Base-by-base conservation (phyloP, 2,329 filamentous ascomycete species). In the Trichoderma sp. region DNA sequence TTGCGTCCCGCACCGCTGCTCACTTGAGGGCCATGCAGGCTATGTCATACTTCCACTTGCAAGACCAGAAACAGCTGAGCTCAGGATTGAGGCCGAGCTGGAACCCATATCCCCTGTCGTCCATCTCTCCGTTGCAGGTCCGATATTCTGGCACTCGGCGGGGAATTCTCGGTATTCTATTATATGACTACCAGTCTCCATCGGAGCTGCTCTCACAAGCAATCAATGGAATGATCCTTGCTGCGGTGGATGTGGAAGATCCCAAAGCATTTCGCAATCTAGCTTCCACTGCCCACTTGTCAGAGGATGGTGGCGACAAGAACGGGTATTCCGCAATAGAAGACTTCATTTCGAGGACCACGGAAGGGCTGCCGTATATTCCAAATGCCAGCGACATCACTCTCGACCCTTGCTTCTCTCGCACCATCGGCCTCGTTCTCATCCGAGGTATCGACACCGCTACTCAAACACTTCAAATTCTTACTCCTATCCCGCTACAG, bases 11-110 rank as follows among this genome's bases (percentile, higher is more conserved):
- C 50, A 93, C 91, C 11, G 88, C 93, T 0, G 87, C 90, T 0
- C 91, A 95, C 76, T 83, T 94, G 3, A 86, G 93, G 68, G 88
- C 89, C 6, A 95, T 96, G 92, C 93, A 95, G 78, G 90, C 88
- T n/a, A 92, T 95, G 88, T 92, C 93, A 0, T 96, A 95, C 79
- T 94, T 96, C 80, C 94, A 96, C 80, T 78, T 86, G 11, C 76
- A 53, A 72, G 33, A 64, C 68, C 78, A 59, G 38, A 76, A 77
- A 71, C 41, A 71, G 4, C 29, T 63, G 18, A 71, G 75, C 8
- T 6, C 31, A 12, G n/a, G 24, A 1, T 8, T 66, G 3, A 77
- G 76, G 6, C 66, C 83, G 24, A 82, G 81, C 62, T 94, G 91
- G 89, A 84, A 88, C 69, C 76, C 86, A 0, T 85, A 84, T 0